Evolutionary conservation across 2,329 filamentous ascomycete genomes (phyloP).

Genomic region (Neurospora sp.): DNA sequence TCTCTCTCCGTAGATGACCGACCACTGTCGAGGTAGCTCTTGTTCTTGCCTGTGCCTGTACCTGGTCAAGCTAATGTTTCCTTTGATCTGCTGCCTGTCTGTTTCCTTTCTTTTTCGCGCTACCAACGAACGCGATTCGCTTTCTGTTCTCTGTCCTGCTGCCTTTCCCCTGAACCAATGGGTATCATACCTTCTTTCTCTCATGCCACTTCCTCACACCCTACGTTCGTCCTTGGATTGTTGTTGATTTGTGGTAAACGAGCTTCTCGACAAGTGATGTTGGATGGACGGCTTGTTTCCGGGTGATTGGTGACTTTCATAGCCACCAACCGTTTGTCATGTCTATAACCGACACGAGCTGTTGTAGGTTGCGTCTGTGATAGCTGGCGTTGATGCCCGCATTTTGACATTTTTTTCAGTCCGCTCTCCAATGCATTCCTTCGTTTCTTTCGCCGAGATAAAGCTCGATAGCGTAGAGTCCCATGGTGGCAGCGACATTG

Average conservation of each 20-base stretch:
- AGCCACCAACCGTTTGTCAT: background rate
- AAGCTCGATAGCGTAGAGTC: constrained; percentile 79
- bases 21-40: background rate
- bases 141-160: background rate
- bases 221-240: background rate
- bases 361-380: background rate
- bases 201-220: background rate
- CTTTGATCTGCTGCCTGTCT: background rate
- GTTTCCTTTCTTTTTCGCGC: background rate
- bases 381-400: background rate
- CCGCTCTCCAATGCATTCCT: constrained; percentile 82
- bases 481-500: constrained; percentile 83
- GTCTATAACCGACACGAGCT: background rate
- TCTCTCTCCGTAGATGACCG: background rate
- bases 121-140: background rate
- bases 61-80: background rate
- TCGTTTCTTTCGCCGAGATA: constrained; percentile 77
- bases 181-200: background rate
- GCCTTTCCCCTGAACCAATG: background rate
- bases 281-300: background rate
- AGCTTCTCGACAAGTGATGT: background rate
- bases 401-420: constrained; percentile 40
- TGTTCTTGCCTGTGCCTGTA: background rate
- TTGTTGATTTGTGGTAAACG: background rate
- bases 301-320: background rate